Evolutionary conservation across 176 grass and related monocot species (phyloP), one percentile per base, ranked within the genome.

Genomic region (Avena sativa): DNA sequence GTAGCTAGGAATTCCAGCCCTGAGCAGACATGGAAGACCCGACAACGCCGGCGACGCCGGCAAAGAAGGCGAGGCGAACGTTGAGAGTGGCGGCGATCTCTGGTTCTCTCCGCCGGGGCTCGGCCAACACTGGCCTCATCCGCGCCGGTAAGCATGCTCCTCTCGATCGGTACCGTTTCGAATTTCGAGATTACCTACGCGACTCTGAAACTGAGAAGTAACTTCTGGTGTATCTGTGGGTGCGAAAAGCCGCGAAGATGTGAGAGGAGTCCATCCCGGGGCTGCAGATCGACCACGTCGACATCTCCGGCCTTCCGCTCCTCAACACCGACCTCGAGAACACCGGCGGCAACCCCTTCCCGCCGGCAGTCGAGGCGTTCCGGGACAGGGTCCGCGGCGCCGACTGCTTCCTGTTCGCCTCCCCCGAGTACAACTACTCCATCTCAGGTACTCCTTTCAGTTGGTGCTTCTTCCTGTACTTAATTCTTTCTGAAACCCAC

Each of bases 401-500:
- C 17, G 93, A 98, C 62, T 89, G 90, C 81, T 91, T 93, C 87
- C 75, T 95, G 40, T 94, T 98, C 71, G 93, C 96, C 67, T 91
- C 92, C n/a, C 93, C 96, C 0, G 93, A 98, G 82, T 98, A 98
- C 87, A 98, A 95, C 83, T 98, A 94, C 88, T 98, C 96, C 50
- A 74, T 98, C 13, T 84, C 93, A 47, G 92, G 95, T 94, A 76
- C 40, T 7, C 40, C 40, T 43, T 7, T 43, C 40, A 40, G 38
- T 0, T 40, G 38, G 38, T 40, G 38, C 38, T 5, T 40, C 38
- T 43, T 8, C 20, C n/a, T n/a, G n/a, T n/a, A n/a, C n/a, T n/a
- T n/a, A n/a, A n/a, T 43, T 8, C 20, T n/a, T 9, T 40, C 34
- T 20, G 34, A 70, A 70, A 70, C 34, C 23, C 62, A n/a, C n/a